Evolutionary conservation across 2,329 filamentous ascomycete genomes (phyloP).

Genomic region (Nakataea oryzae): DNA sequence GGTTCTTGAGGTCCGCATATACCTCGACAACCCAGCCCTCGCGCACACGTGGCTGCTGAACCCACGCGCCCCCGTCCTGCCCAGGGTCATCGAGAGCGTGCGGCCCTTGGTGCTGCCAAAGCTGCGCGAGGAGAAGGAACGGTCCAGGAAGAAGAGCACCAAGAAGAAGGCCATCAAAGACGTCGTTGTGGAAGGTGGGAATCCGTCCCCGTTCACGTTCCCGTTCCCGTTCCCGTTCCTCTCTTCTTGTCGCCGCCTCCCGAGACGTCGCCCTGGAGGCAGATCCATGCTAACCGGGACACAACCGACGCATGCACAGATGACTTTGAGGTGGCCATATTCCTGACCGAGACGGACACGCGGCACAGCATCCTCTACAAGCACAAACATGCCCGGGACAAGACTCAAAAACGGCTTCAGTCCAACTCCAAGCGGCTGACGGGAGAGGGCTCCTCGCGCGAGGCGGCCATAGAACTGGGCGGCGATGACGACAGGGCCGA

Average conservation of each 20-base stretch:
- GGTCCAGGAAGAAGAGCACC: constrained; percentile 49
- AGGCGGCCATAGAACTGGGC: constrained; percentile 43
- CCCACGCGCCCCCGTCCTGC: constrained; percentile 63
- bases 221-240: too few relatives aligned
- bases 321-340: constrained; percentile 92
- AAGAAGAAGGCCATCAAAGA: constrained; percentile 82
- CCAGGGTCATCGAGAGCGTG: constrained; percentile 74
- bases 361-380: constrained; percentile 81
- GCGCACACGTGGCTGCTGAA: constrained; percentile 77
- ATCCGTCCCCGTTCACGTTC: too few relatives aligned
- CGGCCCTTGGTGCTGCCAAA: constrained; percentile 84
- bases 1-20: constrained; percentile 93
- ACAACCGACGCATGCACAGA: constrained; percentile 38
- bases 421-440: constrained; percentile 55
- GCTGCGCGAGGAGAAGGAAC: constrained; percentile 74
- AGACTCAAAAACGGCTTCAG: constrained; percentile 37
- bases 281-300: neutral
- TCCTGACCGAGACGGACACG: constrained; percentile 76
- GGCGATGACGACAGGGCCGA: constrained; percentile 6
- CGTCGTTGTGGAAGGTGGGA: constrained; percentile 66
- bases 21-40: constrained; percentile 82
- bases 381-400: constrained; percentile 65
- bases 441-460: constrained; percentile 33
- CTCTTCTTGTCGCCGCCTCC: neutral
- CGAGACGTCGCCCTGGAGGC: neutral